Evolutionary conservation across 371 early-diverging fungal genomes (phyloP), one percentile per base, ranked within the genome.

Genomic region (Zychaea mexicana): DNA sequence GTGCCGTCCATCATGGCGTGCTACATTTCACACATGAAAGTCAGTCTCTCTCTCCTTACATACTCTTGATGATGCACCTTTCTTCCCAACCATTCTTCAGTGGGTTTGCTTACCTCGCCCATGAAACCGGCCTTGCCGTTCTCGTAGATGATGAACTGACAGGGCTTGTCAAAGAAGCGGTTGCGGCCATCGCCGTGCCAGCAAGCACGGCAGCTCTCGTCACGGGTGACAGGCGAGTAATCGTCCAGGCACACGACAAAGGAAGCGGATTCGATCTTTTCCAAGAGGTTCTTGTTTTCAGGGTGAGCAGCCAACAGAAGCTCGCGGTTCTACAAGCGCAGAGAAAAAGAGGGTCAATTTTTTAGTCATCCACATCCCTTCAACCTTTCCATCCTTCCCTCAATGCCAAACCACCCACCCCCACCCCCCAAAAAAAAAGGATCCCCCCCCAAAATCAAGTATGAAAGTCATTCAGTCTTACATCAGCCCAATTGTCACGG

Each of bases 1-100:
- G 95, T 97, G 61, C 94, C 98, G 67, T 98, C 98, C 96, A 96
- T 96, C 82, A 91, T 92, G 54, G 95, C 93, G 80, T 98, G 98
- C 89, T 79, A 39, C 47, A 36, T 58, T 58, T n/a, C n/a, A n/a
- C 36, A 42, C 42, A 58, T 32, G 49, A 49, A 15, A 15, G 36
- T 36, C 15, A 36, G 36, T 36, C 8, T 36, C 8, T 36, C n/a
- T n/a, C n/a, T n/a, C n/a, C n/a, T n/a, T n/a, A n/a, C n/a, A n/a
- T n/a, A n/a, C n/a, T n/a, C n/a, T n/a, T n/a, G n/a, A n/a, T n/a
- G n/a, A n/a, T n/a, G n/a, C n/a, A n/a, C n/a, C n/a, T n/a, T n/a
- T n/a, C n/a, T n/a, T n/a, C n/a, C n/a, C n/a, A n/a, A n/a, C n/a
- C n/a, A n/a, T n/a, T n/a, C n/a, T n/a, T 42, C 1, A 42, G 2